These are phyloP conservation scores for Pseudogymnoascus sp. DNA, from an alignment of 2,329 filamentous ascomycete genomes.

Conservation along the genomic window DNA sequence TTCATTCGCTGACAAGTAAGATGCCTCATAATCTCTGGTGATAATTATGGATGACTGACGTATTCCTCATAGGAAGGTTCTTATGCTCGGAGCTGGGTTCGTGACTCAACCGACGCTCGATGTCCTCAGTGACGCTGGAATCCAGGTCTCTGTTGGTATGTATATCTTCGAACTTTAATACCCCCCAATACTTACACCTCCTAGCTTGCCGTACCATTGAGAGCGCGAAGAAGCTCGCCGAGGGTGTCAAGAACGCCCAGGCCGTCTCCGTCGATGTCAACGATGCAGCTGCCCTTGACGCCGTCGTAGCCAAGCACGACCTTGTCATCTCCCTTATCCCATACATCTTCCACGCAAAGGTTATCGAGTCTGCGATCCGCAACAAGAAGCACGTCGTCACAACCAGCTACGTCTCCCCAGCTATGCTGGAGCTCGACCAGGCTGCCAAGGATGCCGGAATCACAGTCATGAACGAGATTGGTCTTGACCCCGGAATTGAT, in stretches of 20 bases:
- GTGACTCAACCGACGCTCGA: slow-evolving; percentile 51
- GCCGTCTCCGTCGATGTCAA: slow-evolving; percentile 80
- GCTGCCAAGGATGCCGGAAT: slow-evolving; percentile 83
- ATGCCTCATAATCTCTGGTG: background rate
- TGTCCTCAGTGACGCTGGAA: slow-evolving; percentile 47
- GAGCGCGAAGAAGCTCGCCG: slow-evolving; percentile 65
- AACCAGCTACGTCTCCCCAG: slow-evolving; percentile 84
- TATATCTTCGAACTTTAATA: background rate
- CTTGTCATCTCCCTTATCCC: slow-evolving; percentile 78
- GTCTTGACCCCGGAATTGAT: slow-evolving; percentile 65
- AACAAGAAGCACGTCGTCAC: slow-evolving; percentile 96
- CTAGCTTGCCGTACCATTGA: slow-evolving; percentile 75
- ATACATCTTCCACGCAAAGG: slow-evolving; percentile 78
- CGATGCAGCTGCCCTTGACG: slow-evolving; percentile 68
- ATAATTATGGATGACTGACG: background rate
- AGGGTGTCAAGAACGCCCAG: slow-evolving; percentile 61
- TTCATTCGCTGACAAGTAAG: slow-evolving; percentile 4
- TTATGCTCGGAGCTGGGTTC: slow-evolving; percentile 45
- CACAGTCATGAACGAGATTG: slow-evolving; percentile 97
- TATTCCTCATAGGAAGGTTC: slow-evolving; percentile 28
- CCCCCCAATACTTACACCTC: slow-evolving; percentile 11
- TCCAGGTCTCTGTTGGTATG: slow-evolving; percentile 49
- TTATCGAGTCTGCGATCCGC: slow-evolving; percentile 89
- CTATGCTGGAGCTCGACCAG: slow-evolving; percentile 82
- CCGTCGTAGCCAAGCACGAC: slow-evolving; percentile 70